A percentile compares a stretch with the other conserved stretches of the same genome.
phyloP scores from a whole-genome alignment of 2,329 filamentous ascomycete genomes.

The Stromatinia cepivora region DNA sequence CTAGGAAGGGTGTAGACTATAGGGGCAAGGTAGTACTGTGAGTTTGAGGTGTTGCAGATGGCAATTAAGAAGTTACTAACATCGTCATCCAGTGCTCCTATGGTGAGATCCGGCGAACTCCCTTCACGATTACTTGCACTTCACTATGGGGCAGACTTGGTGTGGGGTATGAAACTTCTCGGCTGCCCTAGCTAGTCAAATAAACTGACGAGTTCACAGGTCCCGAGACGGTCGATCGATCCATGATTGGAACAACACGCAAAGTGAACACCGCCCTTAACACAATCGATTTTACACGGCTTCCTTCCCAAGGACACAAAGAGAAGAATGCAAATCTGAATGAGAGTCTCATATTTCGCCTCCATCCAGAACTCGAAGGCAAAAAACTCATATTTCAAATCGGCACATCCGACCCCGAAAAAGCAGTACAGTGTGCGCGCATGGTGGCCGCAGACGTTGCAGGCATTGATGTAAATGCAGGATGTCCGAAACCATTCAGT shows the following conservation, averaged over 20 bases:
- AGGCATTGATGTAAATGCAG: conserved; percentile 95
- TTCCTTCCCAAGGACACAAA: conserved; percentile 68
- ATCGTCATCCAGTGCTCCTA: conserved; percentile 62
- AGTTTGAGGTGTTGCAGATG: not conserved
- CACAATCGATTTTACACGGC: conserved; percentile 81
- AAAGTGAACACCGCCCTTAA: conserved; percentile 72
- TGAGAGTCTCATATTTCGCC: conserved; percentile 76
- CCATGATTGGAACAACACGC: conserved; percentile 84
- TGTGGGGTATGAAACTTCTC: conserved; percentile 69
- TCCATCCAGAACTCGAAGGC: conserved; percentile 76
- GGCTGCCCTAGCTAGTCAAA: conserved; percentile 22
- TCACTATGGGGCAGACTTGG: conserved; percentile 92
- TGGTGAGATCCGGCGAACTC: conserved; percentile 96
- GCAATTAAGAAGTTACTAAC: not conserved
- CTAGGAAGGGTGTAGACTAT: conserved; percentile 87
- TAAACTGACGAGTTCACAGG: conserved; percentile 49
- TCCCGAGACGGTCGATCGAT: conserved; percentile 89
- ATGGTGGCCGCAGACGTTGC: conserved; percentile 84
- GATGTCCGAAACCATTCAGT: conserved; percentile 97
- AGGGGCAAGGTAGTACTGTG: conserved; percentile 85
- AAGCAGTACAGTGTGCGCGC: conserved; percentile 80
- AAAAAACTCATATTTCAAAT: conserved; percentile 84
- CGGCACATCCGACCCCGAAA: conserved; percentile 78
- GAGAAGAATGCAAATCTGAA: conserved; percentile 54
- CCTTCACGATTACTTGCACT: conserved; percentile 85